Conservation (phyloP, 2,329 filamentous ascomycete genomes). For the Ophiognomonia clavigignenti-juglandacearum region DNA sequence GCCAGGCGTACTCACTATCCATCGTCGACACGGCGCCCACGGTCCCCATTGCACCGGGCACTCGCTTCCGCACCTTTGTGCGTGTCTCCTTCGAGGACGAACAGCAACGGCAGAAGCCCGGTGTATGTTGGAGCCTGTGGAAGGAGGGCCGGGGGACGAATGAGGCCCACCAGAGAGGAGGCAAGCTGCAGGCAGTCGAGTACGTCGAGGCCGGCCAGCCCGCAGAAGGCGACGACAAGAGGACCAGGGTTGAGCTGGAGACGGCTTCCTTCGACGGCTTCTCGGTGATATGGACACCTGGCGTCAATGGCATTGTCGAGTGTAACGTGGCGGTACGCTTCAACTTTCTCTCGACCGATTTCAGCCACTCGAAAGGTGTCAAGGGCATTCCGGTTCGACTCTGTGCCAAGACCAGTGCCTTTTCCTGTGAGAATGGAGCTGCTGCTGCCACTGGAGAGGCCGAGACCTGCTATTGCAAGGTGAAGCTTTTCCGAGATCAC, state of each 20-base stretch:
- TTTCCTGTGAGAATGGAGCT: conserved; percentile 43
- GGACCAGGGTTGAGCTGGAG: conserved; percentile 66
- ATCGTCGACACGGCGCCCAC: conserved; percentile 71
- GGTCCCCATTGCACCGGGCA: conserved; percentile 51
- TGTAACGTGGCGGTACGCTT: conserved; percentile 89
- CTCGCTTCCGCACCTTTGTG: conserved; percentile 82
- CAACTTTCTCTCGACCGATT: conserved; percentile 97
- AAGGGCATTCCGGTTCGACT: conserved; percentile 94
- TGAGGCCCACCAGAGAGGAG: conserved; percentile 89
- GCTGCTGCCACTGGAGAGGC: conserved; percentile 43
- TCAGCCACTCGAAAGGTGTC: conserved; percentile 97
- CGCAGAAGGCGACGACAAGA: conserved; percentile 58
- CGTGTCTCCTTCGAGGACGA: conserved; percentile 98
- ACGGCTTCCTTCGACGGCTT: conserved; percentile 89
- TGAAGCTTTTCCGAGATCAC: conserved; percentile 94
- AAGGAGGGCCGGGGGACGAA: conserved; percentile 95
- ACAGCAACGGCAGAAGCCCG: conserved; percentile 74
- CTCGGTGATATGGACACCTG: conserved; percentile 81
- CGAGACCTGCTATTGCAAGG: conserved; percentile 92
- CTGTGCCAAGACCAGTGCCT: conserved; percentile 79
- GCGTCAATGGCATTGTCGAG: conserved; percentile 62
- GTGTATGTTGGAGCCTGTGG: conserved; percentile 74
- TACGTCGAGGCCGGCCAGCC: conserved; percentile 69
- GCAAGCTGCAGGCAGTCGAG: conserved; percentile 90
- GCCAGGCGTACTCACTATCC: conserved; percentile 85